Percentiles rank a stretch among this genome's conserved stretches.
Evolutionary conservation across 2,329 filamentous ascomycete species (phyloP).

Genomic region (Aspergillus costaricaensis): DNA sequence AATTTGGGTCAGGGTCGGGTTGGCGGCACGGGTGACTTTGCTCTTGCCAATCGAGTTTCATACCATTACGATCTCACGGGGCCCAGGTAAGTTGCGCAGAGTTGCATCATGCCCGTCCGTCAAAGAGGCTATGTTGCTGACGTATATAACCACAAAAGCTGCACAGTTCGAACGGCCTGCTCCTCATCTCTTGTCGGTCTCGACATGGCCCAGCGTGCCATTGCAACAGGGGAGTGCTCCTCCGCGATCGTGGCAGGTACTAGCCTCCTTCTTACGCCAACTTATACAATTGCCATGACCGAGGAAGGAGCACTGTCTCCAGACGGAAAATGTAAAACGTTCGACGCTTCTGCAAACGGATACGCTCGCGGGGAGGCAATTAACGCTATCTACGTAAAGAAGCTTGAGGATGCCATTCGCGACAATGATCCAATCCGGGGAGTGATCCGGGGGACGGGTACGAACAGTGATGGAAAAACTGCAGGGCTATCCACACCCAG

Average conservation of each 20-base stretch:
- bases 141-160: slow-evolving; percentile 39
- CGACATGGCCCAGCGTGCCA: slow-evolving; percentile 31
- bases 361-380: slow-evolving; percentile 36
- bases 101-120: neutral
- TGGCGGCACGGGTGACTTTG: too few species aligned
- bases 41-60: too few species aligned
- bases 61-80: too few species aligned
- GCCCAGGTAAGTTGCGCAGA: too few species aligned
- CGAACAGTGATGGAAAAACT: slow-evolving; percentile 26
- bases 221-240: slow-evolving; percentile 23
- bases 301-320: slow-evolving; percentile 19
- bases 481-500: slow-evolving; percentile 11
- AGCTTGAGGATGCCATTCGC: slow-evolving; percentile 26
- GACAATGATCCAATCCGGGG: slow-evolving; percentile 33
- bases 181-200: slow-evolving; percentile 36
- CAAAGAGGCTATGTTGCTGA: slow-evolving; percentile 30
- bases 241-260: slow-evolving; percentile 37
- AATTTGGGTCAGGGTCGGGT: too few species aligned
- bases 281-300: too few species aligned
- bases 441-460: slow-evolving; percentile 27
- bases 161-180: slow-evolving; percentile 37
- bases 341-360: slow-evolving; percentile 31
- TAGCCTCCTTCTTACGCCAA: slow-evolving; percentile 28
- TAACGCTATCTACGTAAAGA: slow-evolving; percentile 32
- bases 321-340: slow-evolving; percentile 27